A percentile compares a stretch with the other conserved stretches of the same genome.
phyloP scores from a whole-genome alignment of 768 basidiomycete genomes.

The Macrolepiota dolichaula region DNA sequence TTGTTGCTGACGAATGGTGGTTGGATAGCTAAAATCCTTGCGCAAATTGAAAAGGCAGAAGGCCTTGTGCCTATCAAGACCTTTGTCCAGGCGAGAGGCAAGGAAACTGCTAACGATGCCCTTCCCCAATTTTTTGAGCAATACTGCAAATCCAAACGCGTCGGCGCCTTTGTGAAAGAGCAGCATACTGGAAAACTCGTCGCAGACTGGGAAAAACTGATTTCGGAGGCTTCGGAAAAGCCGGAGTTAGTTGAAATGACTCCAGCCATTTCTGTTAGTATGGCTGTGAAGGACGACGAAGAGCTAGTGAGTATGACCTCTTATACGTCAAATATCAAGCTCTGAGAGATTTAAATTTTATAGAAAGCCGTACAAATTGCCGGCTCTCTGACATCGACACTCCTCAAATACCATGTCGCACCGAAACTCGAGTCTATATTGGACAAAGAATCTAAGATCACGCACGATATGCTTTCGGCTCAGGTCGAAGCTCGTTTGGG shows the following conservation, averaged over 20 bases:
- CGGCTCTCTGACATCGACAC: conserved; percentile 75
- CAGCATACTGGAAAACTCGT: conserved; percentile 81
- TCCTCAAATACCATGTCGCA: conserved; percentile 83
- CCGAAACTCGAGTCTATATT: conserved; percentile 87
- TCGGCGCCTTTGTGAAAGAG: conserved; percentile 83
- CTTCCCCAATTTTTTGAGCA: conserved; percentile 62
- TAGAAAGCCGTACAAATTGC: conserved; percentile 81
- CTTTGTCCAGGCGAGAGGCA: conserved; percentile 72
- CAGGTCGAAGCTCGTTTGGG: conserved; percentile 89
- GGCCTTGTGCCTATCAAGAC: conserved; percentile 70
- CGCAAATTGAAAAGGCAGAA: conserved; percentile 64
- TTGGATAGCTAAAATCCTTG: conserved; percentile 73
- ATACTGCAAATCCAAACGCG: conserved; percentile 58
- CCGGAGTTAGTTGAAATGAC: conserved; percentile 81
- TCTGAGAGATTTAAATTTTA: neutral
- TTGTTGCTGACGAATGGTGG: conserved; percentile 7
- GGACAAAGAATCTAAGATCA: conserved; percentile 87
- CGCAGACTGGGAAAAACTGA: conserved; percentile 76
- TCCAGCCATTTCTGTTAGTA: conserved; percentile 67
- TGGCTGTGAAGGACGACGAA: conserved; percentile 89
- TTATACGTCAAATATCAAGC: neutral
- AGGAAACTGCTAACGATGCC: conserved; percentile 74
- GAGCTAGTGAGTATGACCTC: conserved; percentile 65
- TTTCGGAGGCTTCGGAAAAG: conserved; percentile 51
- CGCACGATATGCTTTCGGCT: conserved; percentile 81